phyloP scores from a whole-genome alignment of 2,329 filamentous ascomycete species.

The Aspergillus terreus region DNA sequence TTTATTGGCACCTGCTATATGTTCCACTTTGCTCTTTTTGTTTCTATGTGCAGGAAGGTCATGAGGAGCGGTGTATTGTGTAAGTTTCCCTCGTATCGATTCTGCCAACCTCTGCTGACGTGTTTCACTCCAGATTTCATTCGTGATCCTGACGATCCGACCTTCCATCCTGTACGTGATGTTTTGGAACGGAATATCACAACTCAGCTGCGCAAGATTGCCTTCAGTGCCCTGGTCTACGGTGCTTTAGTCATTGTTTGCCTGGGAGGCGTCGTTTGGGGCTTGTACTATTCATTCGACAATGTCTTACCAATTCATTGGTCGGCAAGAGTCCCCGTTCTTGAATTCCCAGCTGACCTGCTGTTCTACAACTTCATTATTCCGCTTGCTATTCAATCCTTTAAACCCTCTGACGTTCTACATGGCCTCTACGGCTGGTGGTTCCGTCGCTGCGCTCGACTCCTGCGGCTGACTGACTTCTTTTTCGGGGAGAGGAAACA shows the following conservation, averaged over 20 bases:
- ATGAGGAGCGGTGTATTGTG: constrained; percentile 91
- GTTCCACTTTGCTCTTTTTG: constrained; percentile 98
- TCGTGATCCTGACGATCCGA: constrained; percentile 94
- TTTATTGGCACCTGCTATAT: constrained; percentile 98
- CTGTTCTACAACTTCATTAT: constrained; percentile 97
- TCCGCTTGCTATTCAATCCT: constrained; percentile 76
- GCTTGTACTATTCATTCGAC: constrained; percentile 64
- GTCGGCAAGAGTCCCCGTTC: constrained; percentile 83
- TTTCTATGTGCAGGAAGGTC: constrained; percentile 98
- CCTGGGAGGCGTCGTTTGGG: constrained; percentile 93
- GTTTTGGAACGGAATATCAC: constrained; percentile 89
- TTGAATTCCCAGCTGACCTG: constrained; percentile 92
- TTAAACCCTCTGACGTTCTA: constrained; percentile 79
- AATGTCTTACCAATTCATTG: constrained; percentile 86
- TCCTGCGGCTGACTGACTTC: constrained; percentile 82
- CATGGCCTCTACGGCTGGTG: constrained; percentile 92
- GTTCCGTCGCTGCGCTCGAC: constrained; percentile 81
- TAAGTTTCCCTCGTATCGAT: constrained; percentile 47
- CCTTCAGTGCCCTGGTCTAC: constrained; percentile 94
- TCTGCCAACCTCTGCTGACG: constrained; percentile 3
- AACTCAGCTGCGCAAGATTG: constrained; percentile 91
- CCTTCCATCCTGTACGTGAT: constrained; percentile 95
- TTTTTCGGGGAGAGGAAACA: constrained; percentile 78
- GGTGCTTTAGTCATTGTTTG: constrained; percentile 89
- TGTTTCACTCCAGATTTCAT: constrained; percentile 69